Conservation (phyloP, 805 yeast genomes). For the Wickerhamomyces canadensis region DNA sequence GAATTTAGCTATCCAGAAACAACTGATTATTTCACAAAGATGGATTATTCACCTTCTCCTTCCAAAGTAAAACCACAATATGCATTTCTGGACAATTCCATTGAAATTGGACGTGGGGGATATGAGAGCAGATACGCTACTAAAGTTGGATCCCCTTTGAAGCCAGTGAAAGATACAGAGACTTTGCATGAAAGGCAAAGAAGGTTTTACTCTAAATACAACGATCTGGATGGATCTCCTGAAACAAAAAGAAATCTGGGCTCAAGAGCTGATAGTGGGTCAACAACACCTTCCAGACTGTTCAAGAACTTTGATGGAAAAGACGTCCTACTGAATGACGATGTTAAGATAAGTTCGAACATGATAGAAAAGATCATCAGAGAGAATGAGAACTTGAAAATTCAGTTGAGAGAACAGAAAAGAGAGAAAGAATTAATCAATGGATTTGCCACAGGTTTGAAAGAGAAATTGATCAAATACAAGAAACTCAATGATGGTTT, state of each 20-base stretch:
- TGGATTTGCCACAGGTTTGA: conserved; percentile 26
- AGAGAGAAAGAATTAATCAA: conserved; percentile 27
- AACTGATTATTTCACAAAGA: background rate
- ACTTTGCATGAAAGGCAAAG: conserved; percentile 12
- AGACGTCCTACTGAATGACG: conserved; percentile 23
- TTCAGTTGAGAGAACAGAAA: conserved; percentile 26
- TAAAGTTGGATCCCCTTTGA: conserved; percentile 1
- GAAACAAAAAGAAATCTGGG: conserved; percentile 1
- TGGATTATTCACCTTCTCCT: conserved; percentile 25
- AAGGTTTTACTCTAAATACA: conserved; percentile 16
- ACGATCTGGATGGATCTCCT: conserved; percentile 14
- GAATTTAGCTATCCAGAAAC: too few relatives aligned
- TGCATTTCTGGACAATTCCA: conserved; percentile 19
- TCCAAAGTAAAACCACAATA: conserved; percentile 16
- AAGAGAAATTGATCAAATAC: conserved; percentile 31
- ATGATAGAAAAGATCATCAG: conserved; percentile 33
- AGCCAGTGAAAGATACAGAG: conserved; percentile 4
- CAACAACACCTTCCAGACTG: conserved; percentile 16
- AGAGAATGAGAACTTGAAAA: conserved; percentile 30
- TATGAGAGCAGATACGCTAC: conserved; percentile 3
- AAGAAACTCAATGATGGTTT: conserved; percentile 26
- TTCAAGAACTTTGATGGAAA: conserved; percentile 12
- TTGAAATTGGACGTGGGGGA: conserved; percentile 17
- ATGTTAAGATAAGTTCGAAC: conserved; percentile 29
- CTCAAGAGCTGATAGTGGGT: conserved; percentile 3